Conservation (phyloP, 2,329 filamentous ascomycete species). For the Tolypocladium amazonense region DNA sequence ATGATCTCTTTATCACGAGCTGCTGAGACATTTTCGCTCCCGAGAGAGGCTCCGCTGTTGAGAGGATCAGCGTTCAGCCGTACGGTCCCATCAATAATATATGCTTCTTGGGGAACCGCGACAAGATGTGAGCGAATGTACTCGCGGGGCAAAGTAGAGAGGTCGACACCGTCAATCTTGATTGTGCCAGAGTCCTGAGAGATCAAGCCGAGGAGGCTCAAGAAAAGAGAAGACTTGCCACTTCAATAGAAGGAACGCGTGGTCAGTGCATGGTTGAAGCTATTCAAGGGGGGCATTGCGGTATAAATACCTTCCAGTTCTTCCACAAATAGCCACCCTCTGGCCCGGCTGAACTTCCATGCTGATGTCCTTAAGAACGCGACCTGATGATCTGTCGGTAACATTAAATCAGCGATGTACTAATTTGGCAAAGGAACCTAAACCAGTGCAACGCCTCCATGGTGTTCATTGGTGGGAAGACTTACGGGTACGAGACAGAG, state of each 20-base stretch:
- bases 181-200: conserved; percentile 27
- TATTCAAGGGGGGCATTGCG: not conserved
- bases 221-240: conserved; percentile 38
- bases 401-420: not conserved
- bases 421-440: not conserved
- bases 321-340: not conserved
- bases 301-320: not conserved
- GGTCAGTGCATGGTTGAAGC: not conserved
- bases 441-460: not conserved
- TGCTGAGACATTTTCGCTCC: not conserved
- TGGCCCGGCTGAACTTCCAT: not conserved
- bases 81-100: conserved; percentile 33
- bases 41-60: not conserved
- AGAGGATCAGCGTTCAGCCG: conserved; percentile 36
- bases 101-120: conserved; percentile 38
- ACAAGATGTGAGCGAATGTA: conserved; percentile 31
- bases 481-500: not conserved
- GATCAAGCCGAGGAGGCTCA: conserved; percentile 35
- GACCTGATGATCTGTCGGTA: not conserved
- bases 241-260: conserved; percentile 14
- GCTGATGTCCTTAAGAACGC: not conserved
- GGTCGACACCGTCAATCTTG: conserved; percentile 29
- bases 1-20: conserved; percentile 25
- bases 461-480: not conserved
- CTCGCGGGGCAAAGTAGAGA: conserved; percentile 29